Evolutionary conservation across 768 basidiomycete genomes (phyloP), one percentile per base, ranked within the genome.

Genomic region (Podaxis sp.): DNA sequence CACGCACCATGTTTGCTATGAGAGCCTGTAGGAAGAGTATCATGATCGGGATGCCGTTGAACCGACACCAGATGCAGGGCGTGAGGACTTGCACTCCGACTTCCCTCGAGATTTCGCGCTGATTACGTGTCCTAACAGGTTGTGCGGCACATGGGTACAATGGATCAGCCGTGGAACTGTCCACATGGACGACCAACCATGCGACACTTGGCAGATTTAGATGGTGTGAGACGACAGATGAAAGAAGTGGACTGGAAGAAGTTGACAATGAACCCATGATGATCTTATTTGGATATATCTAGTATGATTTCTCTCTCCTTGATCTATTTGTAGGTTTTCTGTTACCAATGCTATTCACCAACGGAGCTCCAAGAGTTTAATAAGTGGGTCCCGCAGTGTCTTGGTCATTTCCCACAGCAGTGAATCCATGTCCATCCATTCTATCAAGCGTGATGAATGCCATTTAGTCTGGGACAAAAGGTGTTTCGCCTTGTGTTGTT

Each of bases 11-110:
- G 96, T 98, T 99, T 71, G 97, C 97, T 0, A 92, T 89, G 84
- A 85, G 96, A 38, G 97, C 97, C 0, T 99, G 97, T 75, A 74
- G 96, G 66, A 95, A 92, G 78, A 98, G 95, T 73, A 88, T 97
- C 46, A 99, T 99, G 97, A 82, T 98, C 49, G 96, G 97, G 3
- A 92, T 86, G 78, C 81, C 95, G 11, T 79, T 99, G 64, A 94
- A 83, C 40, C 79, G 75, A 63, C 73, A 78, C 15, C 93, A 92
- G 70, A 99, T 99, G 96, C 83, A 80, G 20, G 70, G 79, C 64
- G 90, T 93, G 68, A 72, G 84, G 77, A 11, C 10, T 24, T 8
- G 36, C 20, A n/a, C 30, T 55, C 4, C 36, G 49, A 36, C 52
- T 44, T 17, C 37, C 33, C n/a, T 28, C 26, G 59, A 53, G 15